Base-by-base conservation (phyloP, 176 grass and related monocot genomes). In the Hyparrhenia diplandra region DNA sequence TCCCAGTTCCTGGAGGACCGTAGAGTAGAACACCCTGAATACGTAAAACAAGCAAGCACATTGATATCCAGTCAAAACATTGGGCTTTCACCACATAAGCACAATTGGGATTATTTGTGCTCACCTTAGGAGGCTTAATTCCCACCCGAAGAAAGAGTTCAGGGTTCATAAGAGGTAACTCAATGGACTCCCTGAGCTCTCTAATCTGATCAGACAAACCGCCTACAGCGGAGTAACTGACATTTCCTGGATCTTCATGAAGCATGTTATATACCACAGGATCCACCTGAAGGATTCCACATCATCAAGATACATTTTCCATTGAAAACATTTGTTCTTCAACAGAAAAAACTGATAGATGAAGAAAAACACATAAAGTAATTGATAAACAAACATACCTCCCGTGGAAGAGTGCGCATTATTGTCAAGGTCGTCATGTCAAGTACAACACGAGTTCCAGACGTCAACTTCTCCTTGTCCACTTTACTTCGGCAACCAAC, bases 371-470 rank as follows among this genome's bases (percentile, higher is more conserved):
- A 40, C 13, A 75, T 76, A 55, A 81, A 74, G 58, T 65, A 28
- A 60, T 4, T 42, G 27, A 63, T 28, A 40, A 67, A n/a, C n/a
- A n/a, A n/a, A 32, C 6, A 36, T 88, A 99, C 96, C 92, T 99
- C 96, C 24, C 96, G 89, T 32, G 96, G 96, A 58, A 99, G 91
- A 83, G 93, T 94, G 43, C 96, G 86, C 96, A 99, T 99, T 70
- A 99, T 99, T 55, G 96, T 99, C 80, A 99, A 89, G 13, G 96
- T 99, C n/a, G 96, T 99, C 96, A 99, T 99, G 75, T 99, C 96
- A 66, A 99, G 91, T 65, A 99, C 96, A 16, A 99, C 96, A 87
- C 96, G 90, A 42, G 93, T 99, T 69, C 96, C 96, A 87, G 93
- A 92, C 28, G 90, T 99, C 62, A 99, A 92, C 73, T 99, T 99